Conservation (phyloP, 2,329 filamentous ascomycete species). For the Trichoderma oligosporum region DNA sequence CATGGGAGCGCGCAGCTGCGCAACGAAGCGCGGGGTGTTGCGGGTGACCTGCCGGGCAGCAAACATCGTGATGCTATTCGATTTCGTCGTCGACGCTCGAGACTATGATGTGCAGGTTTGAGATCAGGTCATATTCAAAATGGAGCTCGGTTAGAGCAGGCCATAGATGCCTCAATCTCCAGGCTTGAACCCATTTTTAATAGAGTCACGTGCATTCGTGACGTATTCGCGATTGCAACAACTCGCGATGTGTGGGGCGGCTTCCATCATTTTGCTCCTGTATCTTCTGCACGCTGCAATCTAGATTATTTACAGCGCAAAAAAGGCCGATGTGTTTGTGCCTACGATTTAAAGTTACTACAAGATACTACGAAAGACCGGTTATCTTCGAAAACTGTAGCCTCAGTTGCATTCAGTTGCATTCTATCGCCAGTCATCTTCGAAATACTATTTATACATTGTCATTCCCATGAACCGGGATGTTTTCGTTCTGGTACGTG, state of each 20-base stretch:
- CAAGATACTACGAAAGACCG: too few species aligned
- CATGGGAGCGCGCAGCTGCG: slow-evolving; percentile 55
- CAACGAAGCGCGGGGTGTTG: slow-evolving; percentile 58
- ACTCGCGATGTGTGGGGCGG: neutral
- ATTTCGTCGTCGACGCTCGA: slow-evolving; percentile 26
- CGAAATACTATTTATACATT: neutral
- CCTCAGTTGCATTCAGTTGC: neutral
- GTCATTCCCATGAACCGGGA: neutral
- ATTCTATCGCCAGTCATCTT: neutral
- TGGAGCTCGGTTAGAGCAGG: slow-evolving; percentile 34
- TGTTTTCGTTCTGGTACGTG: neutral
- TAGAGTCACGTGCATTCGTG: slow-evolving; percentile 32
- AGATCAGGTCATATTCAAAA: slow-evolving; percentile 33
- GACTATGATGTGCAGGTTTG: slow-evolving; percentile 28
- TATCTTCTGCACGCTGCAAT: neutral
- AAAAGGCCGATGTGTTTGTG: neutral
- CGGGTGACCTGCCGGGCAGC: slow-evolving; percentile 60
- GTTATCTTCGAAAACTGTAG: neutral
- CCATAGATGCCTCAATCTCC: slow-evolving; percentile 32
- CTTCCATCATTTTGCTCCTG: neutral
- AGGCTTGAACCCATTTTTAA: slow-evolving; percentile 24
- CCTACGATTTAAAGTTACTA: neutral
- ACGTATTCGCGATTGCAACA: slow-evolving; percentile 21
- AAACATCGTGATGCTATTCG: slow-evolving; percentile 51
- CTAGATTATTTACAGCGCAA: neutral